Evolutionary conservation across 202 grass and related monocot genomes (phyloP), one percentile per base, ranked within the genome.

Genomic region (Eragrostis tef): DNA sequence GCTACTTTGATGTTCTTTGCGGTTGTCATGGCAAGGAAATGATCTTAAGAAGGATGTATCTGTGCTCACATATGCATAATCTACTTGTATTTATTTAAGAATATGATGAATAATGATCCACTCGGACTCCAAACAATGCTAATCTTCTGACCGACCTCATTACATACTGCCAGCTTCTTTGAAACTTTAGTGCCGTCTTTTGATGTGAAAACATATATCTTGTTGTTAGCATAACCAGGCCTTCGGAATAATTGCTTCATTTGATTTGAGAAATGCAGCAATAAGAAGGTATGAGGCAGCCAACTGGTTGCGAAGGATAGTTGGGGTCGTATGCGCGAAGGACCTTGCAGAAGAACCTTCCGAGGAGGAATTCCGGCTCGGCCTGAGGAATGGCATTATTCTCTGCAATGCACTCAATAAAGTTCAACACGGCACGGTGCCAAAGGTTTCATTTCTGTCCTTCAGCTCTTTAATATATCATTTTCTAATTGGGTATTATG

Each of bases 401-500:
- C 95, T 98, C 64, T 98, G 95, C 83, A 94, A 91, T 90, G 92
- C 92, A 53, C 85, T 94, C 42, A 98, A 98, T 82, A 98, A 98
- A 67, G 81, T 98, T 84, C 88, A 91, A 62, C 88, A 85, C 53
- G 92, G 82, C 12, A 73, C 88, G 0, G 89, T 98, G 24, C 78
- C 83, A n/a, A 94, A 98, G 94, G 94, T 98, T 85, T 54, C 63
- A 69, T 51, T 70, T 83, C 27, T 75, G 31, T 66, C 72, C 12
- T 81, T 54, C 51, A 79, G 21, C 42, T 87, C 11, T 75, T 66
- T 50, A 65, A 16, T 24, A 48, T 22, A 54, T 26, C 31, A 52
- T 59, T 86, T 67, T 78, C 73, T 71, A 63, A 11, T 61, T 58
- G 54, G 21, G 39, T 1, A 74, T 68, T 67, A 78, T 83, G 44